Evolutionary conservation across 805 yeast species (phyloP).

Genomic region (Lachancea waltii): DNA sequence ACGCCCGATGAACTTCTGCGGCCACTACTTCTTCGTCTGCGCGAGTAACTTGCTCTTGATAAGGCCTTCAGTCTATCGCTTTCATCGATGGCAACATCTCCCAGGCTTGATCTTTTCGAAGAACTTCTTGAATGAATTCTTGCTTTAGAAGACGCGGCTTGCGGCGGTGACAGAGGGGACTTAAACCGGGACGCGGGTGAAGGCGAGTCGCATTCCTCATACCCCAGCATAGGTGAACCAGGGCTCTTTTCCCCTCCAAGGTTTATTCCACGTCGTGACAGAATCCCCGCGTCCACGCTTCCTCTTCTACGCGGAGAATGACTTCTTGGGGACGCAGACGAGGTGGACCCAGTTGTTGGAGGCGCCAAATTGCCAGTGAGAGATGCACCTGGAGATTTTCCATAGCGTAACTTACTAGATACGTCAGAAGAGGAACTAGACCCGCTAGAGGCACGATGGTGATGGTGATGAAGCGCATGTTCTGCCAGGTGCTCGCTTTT

Average conservation of each 20-base stretch:
- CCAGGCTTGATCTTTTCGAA: constrained; percentile 18
- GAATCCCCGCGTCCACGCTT: constrained; percentile 14
- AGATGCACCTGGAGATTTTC: constrained; percentile 15
- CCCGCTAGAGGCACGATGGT: constrained; percentile 31
- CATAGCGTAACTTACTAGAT: constrained; percentile 14
- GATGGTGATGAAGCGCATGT: constrained; percentile 14
- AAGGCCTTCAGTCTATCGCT: constrained; percentile 23
- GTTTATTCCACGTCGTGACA: constrained; percentile 15
- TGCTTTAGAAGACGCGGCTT: constrained; percentile 16
- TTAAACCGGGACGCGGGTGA: constrained; percentile 18
- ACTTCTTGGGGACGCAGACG: constrained; percentile 14
- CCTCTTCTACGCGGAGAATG: constrained; percentile 25
- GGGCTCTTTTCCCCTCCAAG: constrained; percentile 1
- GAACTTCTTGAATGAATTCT: constrained; percentile 44
- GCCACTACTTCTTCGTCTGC: constrained; percentile 27
- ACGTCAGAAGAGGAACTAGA: constrained; percentile 35
- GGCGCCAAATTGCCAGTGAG: constrained; percentile 16
- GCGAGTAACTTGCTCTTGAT: constrained; percentile 24
- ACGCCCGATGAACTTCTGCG: constrained; percentile 20
- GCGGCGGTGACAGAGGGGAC: constrained; percentile 29
- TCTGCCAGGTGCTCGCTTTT: constrained; percentile 66
- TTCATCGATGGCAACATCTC: constrained; percentile 21
- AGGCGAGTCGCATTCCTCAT: constrained; percentile 7
- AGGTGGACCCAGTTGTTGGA: constrained; percentile 20
- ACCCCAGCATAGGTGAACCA: neutral